Base-by-base conservation (phyloP, 2,329 filamentous ascomycete species). In the Geosmithia putterillii region DNA sequence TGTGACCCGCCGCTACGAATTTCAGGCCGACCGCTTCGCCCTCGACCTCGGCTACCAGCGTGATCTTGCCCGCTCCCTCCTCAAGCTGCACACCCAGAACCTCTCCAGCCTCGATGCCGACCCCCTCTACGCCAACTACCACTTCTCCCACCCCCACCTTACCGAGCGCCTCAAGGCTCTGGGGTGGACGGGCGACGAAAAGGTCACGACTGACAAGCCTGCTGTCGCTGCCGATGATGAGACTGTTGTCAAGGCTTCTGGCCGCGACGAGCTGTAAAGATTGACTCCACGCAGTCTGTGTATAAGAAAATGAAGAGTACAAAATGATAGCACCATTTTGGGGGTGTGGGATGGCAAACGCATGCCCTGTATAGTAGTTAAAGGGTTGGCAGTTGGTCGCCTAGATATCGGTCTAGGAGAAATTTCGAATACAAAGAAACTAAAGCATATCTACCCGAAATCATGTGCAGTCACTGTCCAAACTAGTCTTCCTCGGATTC, bases 51-150 rank as follows among this genome's bases (percentile, higher is more conserved):
- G 92, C 43, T 95, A 90, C 66, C 78, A 82, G 42, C 69, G 76
- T 39, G 81, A 95, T 62, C 80, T 98, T 42, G 87, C 89, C 38
- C 73, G 79, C 49, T 92, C 87, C 19, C 76, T 98, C 49, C 88
- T 98, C 67, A 95, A 95, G 71, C 83, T 98, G 42, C 94, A 98
- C 67, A 87, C 95, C 57, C 89, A 96, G 70, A 98, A 98, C 60
- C 74, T 98, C 52, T 94, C 87, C 65, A 94, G 86, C 48, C 96
- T 98, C 90, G 92, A 98, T 56, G 92, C 92, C 22, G 94, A 98
- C 66, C 94, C 86, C 84, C 80, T 95, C 76, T 98, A 94, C 64
- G 92, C 92, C 43, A 94, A 83, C 66, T 98, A 96, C 72, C 89
- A 98, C 69, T 95, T 94, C 73, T 95, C 90, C 20, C 92, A 98